phyloP scores from a whole-genome alignment of 345 rosid species.

The Acer negundo region DNA sequence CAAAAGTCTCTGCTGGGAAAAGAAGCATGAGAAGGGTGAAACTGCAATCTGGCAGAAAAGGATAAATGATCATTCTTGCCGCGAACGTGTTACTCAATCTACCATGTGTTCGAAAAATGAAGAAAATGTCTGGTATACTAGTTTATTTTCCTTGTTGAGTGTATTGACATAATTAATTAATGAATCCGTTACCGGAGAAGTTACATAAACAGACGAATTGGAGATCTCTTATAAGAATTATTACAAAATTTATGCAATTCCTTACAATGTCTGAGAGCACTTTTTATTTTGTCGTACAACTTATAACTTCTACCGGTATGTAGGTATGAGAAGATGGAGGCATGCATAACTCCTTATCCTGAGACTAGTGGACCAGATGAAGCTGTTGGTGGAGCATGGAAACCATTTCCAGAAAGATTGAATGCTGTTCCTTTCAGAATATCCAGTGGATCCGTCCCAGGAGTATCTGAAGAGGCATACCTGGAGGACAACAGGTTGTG shows the following conservation, averaged over 20 bases:
- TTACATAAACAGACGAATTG: too few species aligned
- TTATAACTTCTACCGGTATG: conserved; percentile 12
- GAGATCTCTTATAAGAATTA: too few species aligned
- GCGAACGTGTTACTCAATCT: conserved; percentile 33
- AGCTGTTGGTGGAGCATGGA: conserved; percentile 44
- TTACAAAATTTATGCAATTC: conserved; percentile 11
- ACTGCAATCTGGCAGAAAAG: conserved; percentile 69
- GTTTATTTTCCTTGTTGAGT: neutral
- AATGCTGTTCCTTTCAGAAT: conserved; percentile 54
- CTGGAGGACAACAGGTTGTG: conserved; percentile 49
- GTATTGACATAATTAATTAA: neutral
- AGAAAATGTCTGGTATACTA: conserved; percentile 61
- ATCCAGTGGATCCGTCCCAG: conserved; percentile 46
- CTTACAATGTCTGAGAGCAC: conserved; percentile 16
- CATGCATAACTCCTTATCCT: conserved; percentile 63
- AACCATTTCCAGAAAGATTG: conserved; percentile 61
- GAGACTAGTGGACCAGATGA: conserved; percentile 43
- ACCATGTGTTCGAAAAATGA: conserved; percentile 41
- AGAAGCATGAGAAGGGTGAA: conserved; percentile 66
- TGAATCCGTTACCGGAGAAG: neutral
- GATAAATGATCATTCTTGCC: conserved; percentile 46
- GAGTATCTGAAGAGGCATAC: conserved; percentile 47
- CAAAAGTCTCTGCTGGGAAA: conserved; percentile 70
- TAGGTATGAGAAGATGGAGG: conserved; percentile 75
- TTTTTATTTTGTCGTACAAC: neutral